Percentiles rank a stretch among this genome's conserved stretches.
These are phyloP conservation scores for Phialemoniopsis sp. DNA, from an alignment of 2,329 filamentous ascomycete species.

Conservation along the genomic window DNA sequence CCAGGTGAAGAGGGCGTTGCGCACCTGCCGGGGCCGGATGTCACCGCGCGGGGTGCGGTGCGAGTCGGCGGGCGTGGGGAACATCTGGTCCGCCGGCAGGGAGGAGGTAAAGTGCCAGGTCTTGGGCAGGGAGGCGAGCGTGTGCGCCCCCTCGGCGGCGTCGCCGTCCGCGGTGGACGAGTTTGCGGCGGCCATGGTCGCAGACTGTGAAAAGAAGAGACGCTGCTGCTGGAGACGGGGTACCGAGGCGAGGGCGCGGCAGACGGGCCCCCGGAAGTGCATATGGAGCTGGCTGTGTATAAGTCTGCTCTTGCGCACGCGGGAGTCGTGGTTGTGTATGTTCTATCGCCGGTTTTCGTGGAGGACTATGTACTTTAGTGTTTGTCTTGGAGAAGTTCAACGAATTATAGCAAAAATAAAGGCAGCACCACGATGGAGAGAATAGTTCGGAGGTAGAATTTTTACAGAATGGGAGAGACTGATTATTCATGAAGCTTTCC, in stretches of 20 bases:
- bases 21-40: conserved; percentile 79
- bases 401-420: too few species aligned
- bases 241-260: conserved; percentile 9
- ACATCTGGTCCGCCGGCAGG: conserved; percentile 72
- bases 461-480: too few species aligned
- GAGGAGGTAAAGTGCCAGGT: conserved; percentile 62
- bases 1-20: conserved; percentile 82
- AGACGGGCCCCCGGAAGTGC: neutral
- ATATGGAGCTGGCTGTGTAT: neutral
- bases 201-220: neutral
- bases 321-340: too few species aligned
- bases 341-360: too few species aligned
- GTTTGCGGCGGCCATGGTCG: neutral
- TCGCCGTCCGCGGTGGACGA: conserved; percentile 1
- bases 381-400: too few species aligned
- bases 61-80: conserved; percentile 75
- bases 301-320: neutral
- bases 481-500: too few species aligned
- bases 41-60: conserved; percentile 74
- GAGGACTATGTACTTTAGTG: too few species aligned
- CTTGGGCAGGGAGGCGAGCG: conserved; percentile 56
- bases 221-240: conserved; percentile 3
- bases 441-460: too few species aligned
- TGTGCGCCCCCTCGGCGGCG: conserved; percentile 18
- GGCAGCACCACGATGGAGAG: too few species aligned